Evolutionary conservation across 2,329 filamentous ascomycete species (phyloP).

Genomic region (Orbilia oligospora): DNA sequence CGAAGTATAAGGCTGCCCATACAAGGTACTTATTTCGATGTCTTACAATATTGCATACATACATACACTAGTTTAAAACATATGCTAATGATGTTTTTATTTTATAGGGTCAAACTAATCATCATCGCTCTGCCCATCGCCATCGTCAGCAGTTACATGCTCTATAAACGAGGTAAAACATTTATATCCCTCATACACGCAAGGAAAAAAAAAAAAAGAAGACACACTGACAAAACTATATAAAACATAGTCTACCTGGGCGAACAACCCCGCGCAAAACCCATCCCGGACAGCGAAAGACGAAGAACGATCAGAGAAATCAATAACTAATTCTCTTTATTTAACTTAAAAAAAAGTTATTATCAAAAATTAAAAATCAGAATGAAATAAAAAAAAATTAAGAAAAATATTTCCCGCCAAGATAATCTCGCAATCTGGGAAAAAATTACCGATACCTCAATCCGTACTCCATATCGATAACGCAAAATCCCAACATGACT

Average conservation of each 20-base stretch:
- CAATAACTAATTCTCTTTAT: too few relatives aligned
- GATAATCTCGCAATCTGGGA: neutral
- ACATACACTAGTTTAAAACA: too few relatives aligned
- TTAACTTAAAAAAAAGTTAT: too few relatives aligned
- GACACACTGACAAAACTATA: neutral
- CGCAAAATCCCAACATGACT: too few relatives aligned
- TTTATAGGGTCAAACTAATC: constrained; percentile 59
- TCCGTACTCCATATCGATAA: neutral
- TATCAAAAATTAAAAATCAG: too few relatives aligned
- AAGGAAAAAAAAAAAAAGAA: constrained; percentile 12
- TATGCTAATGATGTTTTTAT: neutral
- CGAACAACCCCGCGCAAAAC: constrained; percentile 52
- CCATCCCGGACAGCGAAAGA: constrained; percentile 21
- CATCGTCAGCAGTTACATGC: constrained; percentile 62
- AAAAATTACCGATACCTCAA: neutral
- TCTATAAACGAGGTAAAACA: constrained; percentile 62
- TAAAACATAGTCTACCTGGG: constrained; percentile 60
- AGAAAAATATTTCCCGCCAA: too few relatives aligned
- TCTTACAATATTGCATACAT: too few relatives aligned
- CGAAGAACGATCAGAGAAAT: neutral
- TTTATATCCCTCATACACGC: constrained; percentile 3
- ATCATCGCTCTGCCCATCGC: constrained; percentile 63
- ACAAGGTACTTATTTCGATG: constrained; percentile 42
- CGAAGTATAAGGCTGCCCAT: constrained; percentile 62
- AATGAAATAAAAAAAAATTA: constrained; percentile 2